Evolutionary conservation across 2,329 filamentous ascomycete species (phyloP), one percentile per base, ranked within the genome.

Genomic region (Fusarium dlaminii): DNA sequence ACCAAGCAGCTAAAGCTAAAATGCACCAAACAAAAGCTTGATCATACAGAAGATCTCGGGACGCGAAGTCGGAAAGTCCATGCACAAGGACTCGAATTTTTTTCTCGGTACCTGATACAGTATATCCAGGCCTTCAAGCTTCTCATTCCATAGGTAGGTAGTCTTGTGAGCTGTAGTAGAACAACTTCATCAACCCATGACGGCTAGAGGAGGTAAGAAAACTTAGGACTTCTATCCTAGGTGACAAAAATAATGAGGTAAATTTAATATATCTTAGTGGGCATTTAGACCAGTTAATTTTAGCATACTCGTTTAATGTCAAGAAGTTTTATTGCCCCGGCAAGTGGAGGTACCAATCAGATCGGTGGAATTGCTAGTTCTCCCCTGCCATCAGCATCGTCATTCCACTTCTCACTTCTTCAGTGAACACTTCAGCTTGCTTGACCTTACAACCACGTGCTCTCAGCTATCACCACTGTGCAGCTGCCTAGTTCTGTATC

Each of bases 301-400:
- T 52, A 18, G n/a, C 32, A 36, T 36, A 5, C 9, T 12, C 3
- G 13, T 27, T 52, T 27, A 27, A 36, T 24, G 9, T 36, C 32
- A 6, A 27, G 12, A 24, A 20, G n/a, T 52, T 51, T 51, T 32
- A 32, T 18, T 51, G 14, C 48, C 22, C 48, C 42, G 63, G 72
- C 61, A 74, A 74, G 72, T 74, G 67, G 71, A 68, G 45, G 49
- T 61, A 22, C 67, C 58, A 63, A 73, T 63, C 55, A 68, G 57
- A 62, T 74, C 20, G 36, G 37, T 36, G 40, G 43, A 61, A 58
- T 60, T 68, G 63, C 58, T 63, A 52, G 40, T 36, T 14, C 56
- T 43, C 43, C 72, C 57, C 51, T 62, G 48, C 54, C 54, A 58
- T 63, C 43, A 55, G 24, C 58, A 37, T 57, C 63, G 43, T 69